phyloP scores from a whole-genome alignment of 345 rosid genomes.

The Boechera retrofracta region DNA sequence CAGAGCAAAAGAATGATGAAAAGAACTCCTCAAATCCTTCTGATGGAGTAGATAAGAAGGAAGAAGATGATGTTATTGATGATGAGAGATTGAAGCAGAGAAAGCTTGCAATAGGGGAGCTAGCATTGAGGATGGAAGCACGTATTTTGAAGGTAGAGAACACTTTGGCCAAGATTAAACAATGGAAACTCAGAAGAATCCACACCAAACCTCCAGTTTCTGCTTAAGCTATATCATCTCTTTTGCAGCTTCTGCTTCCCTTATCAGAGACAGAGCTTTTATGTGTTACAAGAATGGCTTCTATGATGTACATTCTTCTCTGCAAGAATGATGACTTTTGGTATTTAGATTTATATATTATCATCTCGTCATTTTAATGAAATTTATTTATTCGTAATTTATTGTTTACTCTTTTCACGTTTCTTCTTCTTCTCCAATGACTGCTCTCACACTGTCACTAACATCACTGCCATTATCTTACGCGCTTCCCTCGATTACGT shows the following conservation, averaged over 20 bases:
- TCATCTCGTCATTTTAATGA: neutral
- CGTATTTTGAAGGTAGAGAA: slow-evolving; percentile 11
- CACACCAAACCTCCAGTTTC: neutral
- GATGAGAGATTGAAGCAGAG: neutral
- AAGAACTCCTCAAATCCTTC: neutral
- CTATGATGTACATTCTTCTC: neutral
- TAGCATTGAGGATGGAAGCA: slow-evolving; percentile 6
- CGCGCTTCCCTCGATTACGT: slow-evolving; percentile 6
- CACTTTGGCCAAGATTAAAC: slow-evolving; percentile 18
- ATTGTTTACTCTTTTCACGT: neutral
- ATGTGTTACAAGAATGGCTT: slow-evolving; percentile 1
- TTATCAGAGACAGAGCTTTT: neutral
- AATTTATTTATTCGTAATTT: neutral
- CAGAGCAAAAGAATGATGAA: neutral
- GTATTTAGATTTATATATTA: neutral
- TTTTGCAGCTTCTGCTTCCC: neutral
- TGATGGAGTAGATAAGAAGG: neutral
- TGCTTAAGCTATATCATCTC: neutral
- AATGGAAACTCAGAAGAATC: neutral
- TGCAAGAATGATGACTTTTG: neutral
- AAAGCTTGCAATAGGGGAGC: slow-evolving; percentile 5
- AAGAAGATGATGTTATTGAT: neutral
- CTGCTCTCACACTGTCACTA: slow-evolving; percentile 34
- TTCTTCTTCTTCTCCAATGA: slow-evolving; percentile 26
- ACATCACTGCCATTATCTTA: slow-evolving; percentile 2